A percentile compares a stretch with the other conserved stretches of the same genome.
Evolutionary conservation across 2,329 filamentous ascomycete genomes (phyloP).

Genomic region (Lachnellula occidentalis): DNA sequence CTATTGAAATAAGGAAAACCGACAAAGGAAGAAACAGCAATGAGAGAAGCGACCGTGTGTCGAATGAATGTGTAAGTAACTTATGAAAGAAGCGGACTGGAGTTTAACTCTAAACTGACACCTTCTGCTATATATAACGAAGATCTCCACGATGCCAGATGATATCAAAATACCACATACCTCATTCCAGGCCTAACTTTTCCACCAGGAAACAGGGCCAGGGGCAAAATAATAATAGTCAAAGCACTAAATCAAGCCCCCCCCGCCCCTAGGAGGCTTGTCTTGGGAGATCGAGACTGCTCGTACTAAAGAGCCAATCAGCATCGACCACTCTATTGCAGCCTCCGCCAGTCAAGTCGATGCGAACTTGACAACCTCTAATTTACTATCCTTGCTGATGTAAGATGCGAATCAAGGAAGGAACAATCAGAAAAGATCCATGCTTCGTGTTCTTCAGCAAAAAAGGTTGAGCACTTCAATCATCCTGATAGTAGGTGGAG

Average conservation of each 20-base stretch:
- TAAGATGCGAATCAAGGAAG: conserved; percentile 3
- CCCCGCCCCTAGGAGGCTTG: not conserved
- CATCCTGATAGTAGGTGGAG: too few species aligned
- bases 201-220: too few species aligned
- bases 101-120: not conserved
- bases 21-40: not conserved
- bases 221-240: too few species aligned
- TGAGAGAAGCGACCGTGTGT: not conserved
- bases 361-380: too few species aligned
- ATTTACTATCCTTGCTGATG: not conserved
- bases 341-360: not conserved
- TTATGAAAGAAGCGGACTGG: not conserved
- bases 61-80: too few species aligned
- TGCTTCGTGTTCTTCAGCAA: too few species aligned
- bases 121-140: not conserved
- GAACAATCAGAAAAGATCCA: not conserved
- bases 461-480: too few species aligned
- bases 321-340: not conserved
- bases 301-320: not conserved
- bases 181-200: too few species aligned
- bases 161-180: not conserved
- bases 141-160: not conserved
- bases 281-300: not conserved
- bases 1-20: not conserved
- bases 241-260: too few species aligned